A percentile compares a stretch with the other conserved stretches of the same genome.
Conservation (phyloP, 805 yeast species). For the Kluyveromyces aestuarii region DNA sequence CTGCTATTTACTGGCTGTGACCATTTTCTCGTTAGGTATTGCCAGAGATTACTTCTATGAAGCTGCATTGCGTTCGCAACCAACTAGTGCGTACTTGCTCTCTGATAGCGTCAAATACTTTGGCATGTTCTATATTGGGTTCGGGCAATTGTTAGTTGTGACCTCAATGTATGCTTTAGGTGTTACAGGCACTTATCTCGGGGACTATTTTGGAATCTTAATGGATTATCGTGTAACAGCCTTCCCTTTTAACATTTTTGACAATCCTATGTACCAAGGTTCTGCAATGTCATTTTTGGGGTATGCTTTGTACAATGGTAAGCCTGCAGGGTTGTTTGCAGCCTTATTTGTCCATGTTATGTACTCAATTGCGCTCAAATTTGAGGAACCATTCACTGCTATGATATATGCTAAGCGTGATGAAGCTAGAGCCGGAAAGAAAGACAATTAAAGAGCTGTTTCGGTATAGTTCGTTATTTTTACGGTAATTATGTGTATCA, state of each 20-base stretch:
- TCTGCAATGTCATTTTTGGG: constrained; percentile 85
- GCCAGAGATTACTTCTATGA: constrained; percentile 70
- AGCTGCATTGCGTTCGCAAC: constrained; percentile 62
- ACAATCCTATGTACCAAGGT: constrained; percentile 97
- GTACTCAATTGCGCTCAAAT: constrained; percentile 74
- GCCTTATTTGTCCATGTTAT: constrained; percentile 65
- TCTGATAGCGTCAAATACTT: constrained; percentile 34
- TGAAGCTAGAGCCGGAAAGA: constrained; percentile 22
- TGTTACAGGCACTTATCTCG: constrained; percentile 91
- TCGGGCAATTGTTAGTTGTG: constrained; percentile 75
- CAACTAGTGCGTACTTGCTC: constrained; percentile 46
- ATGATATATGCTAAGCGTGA: constrained; percentile 75
- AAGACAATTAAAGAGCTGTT: neutral
- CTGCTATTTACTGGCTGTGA: constrained; percentile 73
- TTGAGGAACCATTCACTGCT: constrained; percentile 96
- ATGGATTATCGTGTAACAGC: constrained; percentile 85
- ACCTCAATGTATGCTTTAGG: constrained; percentile 90
- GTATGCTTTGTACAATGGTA: constrained; percentile 77
- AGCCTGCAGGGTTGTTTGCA: constrained; percentile 79
- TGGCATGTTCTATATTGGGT: constrained; percentile 47
- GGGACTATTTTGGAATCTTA: constrained; percentile 94
- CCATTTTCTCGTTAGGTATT: constrained; percentile 81
- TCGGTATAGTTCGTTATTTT: too few relatives aligned
- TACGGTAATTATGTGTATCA: too few relatives aligned
- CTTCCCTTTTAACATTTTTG: constrained; percentile 85